These are phyloP conservation scores for Pythium volutum DNA, from an alignment of 352 stramenopile genomes.

Conservation along the genomic window DNA sequence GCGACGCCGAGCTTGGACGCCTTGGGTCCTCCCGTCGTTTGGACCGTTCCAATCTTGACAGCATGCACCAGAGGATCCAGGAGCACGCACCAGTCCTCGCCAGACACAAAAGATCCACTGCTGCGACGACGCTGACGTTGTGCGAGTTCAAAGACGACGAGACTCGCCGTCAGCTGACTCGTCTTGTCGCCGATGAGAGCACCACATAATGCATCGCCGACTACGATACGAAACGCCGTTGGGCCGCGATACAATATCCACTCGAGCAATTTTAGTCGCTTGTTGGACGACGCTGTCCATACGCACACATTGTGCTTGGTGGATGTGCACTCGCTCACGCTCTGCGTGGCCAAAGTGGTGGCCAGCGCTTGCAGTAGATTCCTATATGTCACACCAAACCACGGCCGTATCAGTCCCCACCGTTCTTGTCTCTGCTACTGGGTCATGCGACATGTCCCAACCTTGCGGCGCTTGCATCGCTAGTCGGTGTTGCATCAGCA, in stretches of 20 bases:
- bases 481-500: not conserved
- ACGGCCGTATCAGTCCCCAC: not conserved
- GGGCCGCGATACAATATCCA: conserved; percentile 36
- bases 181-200: conserved; percentile 34
- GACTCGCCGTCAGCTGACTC: conserved; percentile 47
- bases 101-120: not conserved
- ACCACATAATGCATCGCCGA: conserved; percentile 27
- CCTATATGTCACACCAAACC: conserved; percentile 12
- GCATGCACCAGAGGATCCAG: conserved; percentile 6
- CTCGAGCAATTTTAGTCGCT: conserved; percentile 45
- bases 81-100: not conserved
- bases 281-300: conserved; percentile 46
- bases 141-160: conserved; percentile 61
- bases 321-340: conserved; percentile 35
- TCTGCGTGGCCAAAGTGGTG: conserved; percentile 38
- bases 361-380: conserved; percentile 50
- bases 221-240: conserved; percentile 24
- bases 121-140: conserved; percentile 26
- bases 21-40: conserved; percentile 32
- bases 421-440: not conserved
- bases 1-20: conserved; percentile 48
- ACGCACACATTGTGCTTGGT: conserved; percentile 57
- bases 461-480: not conserved
- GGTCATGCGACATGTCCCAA: not conserved
- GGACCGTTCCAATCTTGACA: not conserved